Percentiles rank a stretch among this genome's conserved stretches.
These are phyloP conservation scores for Umbellularia californica DNA, from an alignment of 164 flowering plant genomes.

Conservation along the genomic window DNA sequence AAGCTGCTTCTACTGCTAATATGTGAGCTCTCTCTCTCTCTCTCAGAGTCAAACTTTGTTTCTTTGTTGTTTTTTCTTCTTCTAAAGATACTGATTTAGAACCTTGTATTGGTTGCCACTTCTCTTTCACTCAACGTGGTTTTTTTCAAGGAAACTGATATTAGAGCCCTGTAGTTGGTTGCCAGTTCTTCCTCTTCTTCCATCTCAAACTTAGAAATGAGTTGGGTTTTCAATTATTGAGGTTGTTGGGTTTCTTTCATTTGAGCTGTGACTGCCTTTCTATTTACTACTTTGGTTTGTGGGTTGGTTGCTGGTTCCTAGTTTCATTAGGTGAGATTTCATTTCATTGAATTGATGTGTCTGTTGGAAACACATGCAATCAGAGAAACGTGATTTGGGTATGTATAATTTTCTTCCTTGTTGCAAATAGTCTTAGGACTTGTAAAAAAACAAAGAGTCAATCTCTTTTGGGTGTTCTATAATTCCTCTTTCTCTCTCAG, in stretches of 20 bases:
- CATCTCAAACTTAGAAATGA: background rate
- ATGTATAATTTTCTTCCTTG: background rate
- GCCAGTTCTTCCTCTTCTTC: background rate
- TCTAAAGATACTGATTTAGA: no score
- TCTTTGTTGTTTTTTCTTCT: background rate
- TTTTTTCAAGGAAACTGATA: background rate
- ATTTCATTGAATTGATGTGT: background rate
- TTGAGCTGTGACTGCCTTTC: background rate
- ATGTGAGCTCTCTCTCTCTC: constrained; percentile 25
- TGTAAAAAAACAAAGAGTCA: background rate
- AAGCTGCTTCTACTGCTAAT: constrained; percentile 15
- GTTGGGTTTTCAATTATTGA: background rate
- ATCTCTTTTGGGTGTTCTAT: background rate
- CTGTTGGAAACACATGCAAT: background rate
- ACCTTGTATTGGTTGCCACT: no score
- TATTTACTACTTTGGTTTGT: background rate
- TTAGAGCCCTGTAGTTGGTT: background rate
- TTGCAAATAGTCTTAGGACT: no score
- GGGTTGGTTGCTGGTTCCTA: background rate
- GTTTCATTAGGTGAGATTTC: background rate
- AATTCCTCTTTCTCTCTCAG: background rate
- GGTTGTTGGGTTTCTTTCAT: background rate
- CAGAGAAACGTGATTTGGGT: background rate
- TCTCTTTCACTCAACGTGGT: background rate
- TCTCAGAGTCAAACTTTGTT: background rate